Conservation (phyloP, 202 grass and related monocot species). For the Hordeum pubiflorum region DNA sequence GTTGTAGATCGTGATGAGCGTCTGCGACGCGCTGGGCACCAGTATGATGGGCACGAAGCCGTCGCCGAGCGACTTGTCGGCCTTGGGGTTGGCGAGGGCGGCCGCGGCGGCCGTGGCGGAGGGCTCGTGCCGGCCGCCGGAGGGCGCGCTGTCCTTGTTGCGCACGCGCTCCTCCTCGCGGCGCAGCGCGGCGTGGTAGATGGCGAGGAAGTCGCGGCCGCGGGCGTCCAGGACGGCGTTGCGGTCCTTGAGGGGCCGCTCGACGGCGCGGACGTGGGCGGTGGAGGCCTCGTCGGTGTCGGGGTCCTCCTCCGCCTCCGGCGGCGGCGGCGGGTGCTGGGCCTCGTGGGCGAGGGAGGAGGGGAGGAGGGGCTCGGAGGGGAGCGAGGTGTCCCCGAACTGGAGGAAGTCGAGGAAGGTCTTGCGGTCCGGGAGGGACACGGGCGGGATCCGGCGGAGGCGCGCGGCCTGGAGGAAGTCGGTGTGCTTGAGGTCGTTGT, state of each 20-base stretch:
- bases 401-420: conserved; percentile 88
- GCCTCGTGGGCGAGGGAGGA: conserved; percentile 33
- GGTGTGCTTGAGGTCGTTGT: conserved; percentile 85
- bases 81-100: conserved; percentile 40
- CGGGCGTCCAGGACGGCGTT: conserved; percentile 67
- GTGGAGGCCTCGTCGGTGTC: conserved; percentile 20
- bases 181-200: conserved; percentile 34
- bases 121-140: conserved; percentile 19
- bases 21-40: conserved; percentile 93
- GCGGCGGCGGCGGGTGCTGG: conserved; percentile 30
- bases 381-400: conserved; percentile 45
- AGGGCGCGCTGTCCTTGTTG: conserved; percentile 51
- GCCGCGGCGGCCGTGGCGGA: not conserved
- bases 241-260: conserved; percentile 80
- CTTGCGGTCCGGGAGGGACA: conserved; percentile 83
- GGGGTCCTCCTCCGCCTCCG: conserved; percentile 15
- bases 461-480: conserved; percentile 85
- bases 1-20: conserved; percentile 89
- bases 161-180: conserved; percentile 69
- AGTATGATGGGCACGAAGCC: conserved; percentile 91
- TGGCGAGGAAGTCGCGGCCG: conserved; percentile 76
- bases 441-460: conserved; percentile 64
- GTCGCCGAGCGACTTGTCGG: conserved; percentile 48
- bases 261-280: conserved; percentile 37
- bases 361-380: conserved; percentile 47